phyloP scores from a whole-genome alignment of 1,284 basidiomycete species.

The Pseudozyma sp. region DNA sequence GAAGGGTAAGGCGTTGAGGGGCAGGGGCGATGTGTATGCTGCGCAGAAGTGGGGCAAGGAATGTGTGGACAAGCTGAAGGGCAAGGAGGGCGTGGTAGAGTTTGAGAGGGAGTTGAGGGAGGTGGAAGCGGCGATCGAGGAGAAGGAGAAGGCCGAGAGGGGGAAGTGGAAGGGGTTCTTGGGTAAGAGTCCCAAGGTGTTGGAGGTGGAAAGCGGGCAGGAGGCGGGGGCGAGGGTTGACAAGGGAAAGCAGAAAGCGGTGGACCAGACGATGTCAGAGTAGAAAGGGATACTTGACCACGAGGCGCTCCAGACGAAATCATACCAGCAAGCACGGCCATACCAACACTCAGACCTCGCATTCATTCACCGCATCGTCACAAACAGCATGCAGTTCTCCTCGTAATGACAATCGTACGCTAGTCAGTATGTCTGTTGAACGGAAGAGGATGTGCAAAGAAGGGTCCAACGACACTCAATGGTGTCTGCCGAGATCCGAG shows the following conservation, averaged over 20 bases:
- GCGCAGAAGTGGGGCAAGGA: slow-evolving; percentile 2
- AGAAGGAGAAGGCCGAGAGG: slow-evolving; percentile 18
- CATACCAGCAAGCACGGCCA: no score
- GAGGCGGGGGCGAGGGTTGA: not conserved
- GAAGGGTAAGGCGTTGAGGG: slow-evolving; percentile 21
- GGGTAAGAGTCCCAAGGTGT: slow-evolving; percentile 7
- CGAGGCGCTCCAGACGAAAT: no score
- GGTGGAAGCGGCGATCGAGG: slow-evolving; percentile 19
- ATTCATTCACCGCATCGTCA: no score
- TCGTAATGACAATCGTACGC: no score
- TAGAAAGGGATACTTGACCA: not conserved
- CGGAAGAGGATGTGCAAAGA: no score
- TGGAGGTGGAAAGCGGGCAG: not conserved
- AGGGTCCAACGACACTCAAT: no score
- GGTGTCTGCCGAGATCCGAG: no score
- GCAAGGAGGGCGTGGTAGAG: not conserved
- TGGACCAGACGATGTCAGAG: not conserved
- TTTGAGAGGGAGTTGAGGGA: slow-evolving; percentile 19
- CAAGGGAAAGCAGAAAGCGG: not conserved
- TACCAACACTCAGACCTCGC: no score
- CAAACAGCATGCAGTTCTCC: no score
- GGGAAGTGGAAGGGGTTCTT: slow-evolving; percentile 38
- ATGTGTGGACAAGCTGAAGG: slow-evolving; percentile 1
- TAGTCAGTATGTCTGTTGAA: no score
- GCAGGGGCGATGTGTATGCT: slow-evolving; percentile 14